phyloP scores from a whole-genome alignment of 352 stramenopile genomes.

The Globisporangium paddicum region DNA sequence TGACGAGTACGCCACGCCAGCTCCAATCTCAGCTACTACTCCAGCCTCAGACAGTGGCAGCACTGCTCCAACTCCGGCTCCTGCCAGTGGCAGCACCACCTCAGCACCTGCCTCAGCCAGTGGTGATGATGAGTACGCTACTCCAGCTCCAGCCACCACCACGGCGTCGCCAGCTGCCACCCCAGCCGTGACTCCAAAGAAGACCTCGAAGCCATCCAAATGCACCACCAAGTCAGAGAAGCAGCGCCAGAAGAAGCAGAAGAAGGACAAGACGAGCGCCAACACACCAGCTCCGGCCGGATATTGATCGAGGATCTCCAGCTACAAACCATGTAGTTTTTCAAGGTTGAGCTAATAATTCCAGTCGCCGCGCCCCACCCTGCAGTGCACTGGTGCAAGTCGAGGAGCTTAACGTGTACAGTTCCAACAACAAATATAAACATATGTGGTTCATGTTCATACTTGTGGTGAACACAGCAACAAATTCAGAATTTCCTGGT shows the following conservation, averaged over 20 bases:
- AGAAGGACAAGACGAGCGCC: conserved; percentile 1
- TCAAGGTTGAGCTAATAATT: no score
- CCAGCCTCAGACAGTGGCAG: background rate
- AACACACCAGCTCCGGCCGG: background rate
- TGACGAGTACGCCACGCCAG: no score
- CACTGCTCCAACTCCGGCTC: background rate
- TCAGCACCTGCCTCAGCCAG: background rate
- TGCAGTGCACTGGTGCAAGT: no score
- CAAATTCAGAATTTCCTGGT: no score
- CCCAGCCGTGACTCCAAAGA: conserved; percentile 7
- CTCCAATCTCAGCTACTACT: no score
- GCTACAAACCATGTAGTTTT: no score
- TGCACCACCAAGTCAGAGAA: background rate
- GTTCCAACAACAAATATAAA: no score
- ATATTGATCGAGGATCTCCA: background rate
- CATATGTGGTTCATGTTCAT: no score
- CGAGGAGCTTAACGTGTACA: no score
- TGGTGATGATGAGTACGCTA: background rate
- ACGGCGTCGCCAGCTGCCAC: conserved; percentile 1
- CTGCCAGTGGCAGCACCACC: background rate
- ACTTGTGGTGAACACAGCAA: no score
- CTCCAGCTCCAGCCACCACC: background rate
- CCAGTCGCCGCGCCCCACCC: no score
- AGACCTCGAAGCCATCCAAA: conserved; percentile 6
- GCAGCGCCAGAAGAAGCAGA: background rate